Evolutionary conservation across 179 eudicot species (phyloP).

Genomic region (Sideroxylon spinosum): DNA sequence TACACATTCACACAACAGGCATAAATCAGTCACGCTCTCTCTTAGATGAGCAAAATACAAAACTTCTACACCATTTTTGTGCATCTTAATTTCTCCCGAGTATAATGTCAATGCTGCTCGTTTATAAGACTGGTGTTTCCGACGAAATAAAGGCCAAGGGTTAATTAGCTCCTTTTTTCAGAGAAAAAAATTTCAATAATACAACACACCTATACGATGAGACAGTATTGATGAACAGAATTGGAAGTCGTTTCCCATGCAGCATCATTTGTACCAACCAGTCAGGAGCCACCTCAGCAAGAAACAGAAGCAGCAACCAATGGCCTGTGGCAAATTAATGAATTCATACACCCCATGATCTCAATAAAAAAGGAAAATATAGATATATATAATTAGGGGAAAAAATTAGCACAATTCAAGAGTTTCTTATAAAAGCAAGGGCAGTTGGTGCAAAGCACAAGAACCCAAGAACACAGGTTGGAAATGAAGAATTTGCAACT

Average conservation of each 20-base stretch:
- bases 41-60: too few relatives aligned
- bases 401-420: neutral
- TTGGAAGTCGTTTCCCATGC: neutral
- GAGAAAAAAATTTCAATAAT: neutral
- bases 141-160: too few relatives aligned
- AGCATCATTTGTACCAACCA: slow-evolving; percentile 83
- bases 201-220: neutral
- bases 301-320: slow-evolving; percentile 76
- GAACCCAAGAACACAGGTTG: neutral
- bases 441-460: neutral
- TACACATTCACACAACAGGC: too few relatives aligned
- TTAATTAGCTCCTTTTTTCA: neutral
- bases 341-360: neutral
- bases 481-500: neutral
- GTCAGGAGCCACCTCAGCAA: slow-evolving; percentile 77
- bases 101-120: too few relatives aligned
- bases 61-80: too few relatives aligned
- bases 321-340: slow-evolving; percentile 38
- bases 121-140: too few relatives aligned
- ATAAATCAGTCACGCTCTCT: too few relatives aligned
- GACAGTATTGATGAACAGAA: slow-evolving; percentile 3
- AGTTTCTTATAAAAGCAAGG: neutral
- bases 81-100: too few relatives aligned
- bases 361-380: neutral
- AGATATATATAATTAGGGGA: neutral